Conservation (phyloP, 768 basidiomycete genomes). For the Mycena chlorophos region DNA sequence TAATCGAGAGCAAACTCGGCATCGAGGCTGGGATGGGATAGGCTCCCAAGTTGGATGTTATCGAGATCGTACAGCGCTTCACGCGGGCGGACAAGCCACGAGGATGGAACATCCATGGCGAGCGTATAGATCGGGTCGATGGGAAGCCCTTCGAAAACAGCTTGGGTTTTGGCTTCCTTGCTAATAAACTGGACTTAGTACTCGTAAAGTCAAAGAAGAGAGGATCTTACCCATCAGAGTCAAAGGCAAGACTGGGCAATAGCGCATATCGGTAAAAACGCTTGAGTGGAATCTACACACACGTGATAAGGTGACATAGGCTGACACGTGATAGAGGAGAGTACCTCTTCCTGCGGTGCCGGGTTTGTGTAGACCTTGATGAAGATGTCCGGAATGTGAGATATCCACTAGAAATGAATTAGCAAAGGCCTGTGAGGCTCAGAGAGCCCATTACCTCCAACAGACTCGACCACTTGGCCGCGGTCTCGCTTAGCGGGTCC, state of each 20-base stretch:
- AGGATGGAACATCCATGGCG: conserved; percentile 85
- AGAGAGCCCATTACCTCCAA: conserved; percentile 51
- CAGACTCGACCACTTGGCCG: conserved; percentile 84
- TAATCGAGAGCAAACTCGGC: conserved; percentile 88
- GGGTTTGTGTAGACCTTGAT: conserved; percentile 85
- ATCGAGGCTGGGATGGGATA: conserved; percentile 65
- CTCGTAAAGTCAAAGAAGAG: neutral
- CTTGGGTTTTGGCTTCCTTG: conserved; percentile 55
- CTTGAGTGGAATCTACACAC: conserved; percentile 79
- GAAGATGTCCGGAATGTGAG: conserved; percentile 61
- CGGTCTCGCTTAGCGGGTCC: conserved; percentile 82
- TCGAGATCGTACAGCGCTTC: conserved; percentile 91
- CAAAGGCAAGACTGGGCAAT: conserved; percentile 56
- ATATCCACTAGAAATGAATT: conserved; percentile 51
- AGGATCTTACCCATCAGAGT: conserved; percentile 63
- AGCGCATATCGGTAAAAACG: conserved; percentile 88
- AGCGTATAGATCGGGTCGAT: conserved; percentile 89
- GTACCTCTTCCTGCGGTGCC: conserved; percentile 62
- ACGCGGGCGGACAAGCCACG: conserved; percentile 92
- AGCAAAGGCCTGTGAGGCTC: neutral
- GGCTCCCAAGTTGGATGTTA: conserved; percentile 81
- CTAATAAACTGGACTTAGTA: conserved; percentile 24
- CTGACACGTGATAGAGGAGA: conserved; percentile 16
- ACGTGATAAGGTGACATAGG: neutral
- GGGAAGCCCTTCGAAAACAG: conserved; percentile 73